A percentile compares a stretch with the other conserved stretches of the same genome.
phyloP scores from a whole-genome alignment of 139 green algal species.

The Pleodorina starrii region DNA sequence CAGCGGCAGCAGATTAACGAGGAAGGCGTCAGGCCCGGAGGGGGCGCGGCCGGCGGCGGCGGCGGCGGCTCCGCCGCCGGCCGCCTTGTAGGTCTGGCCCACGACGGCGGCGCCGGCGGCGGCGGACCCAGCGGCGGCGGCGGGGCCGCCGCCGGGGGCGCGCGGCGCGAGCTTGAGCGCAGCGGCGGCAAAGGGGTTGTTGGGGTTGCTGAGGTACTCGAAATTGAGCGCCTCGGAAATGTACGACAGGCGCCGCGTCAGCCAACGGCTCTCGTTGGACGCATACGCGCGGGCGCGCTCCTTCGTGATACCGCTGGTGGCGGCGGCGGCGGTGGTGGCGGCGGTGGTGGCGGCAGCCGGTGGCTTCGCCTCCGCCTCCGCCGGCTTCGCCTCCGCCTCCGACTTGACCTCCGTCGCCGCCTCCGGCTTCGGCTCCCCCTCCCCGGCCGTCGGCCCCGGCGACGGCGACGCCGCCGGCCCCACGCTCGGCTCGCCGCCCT shows the following conservation, averaged over 20 bases:
- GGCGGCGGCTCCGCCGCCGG: background rate
- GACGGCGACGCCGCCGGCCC: background rate
- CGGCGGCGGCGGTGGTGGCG: too few species aligned
- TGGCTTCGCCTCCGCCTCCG: background rate
- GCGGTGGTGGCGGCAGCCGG: background rate
- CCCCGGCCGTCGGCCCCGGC: background rate
- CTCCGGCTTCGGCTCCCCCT: background rate
- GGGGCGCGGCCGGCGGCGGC: background rate
- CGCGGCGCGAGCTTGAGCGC: background rate
- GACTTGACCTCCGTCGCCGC: background rate
- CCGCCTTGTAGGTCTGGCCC: background rate
- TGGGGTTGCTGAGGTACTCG: constrained; percentile 6
- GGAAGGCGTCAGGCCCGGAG: constrained; percentile 11
- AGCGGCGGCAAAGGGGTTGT: background rate
- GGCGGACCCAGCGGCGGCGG: background rate
- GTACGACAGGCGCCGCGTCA: constrained; percentile 11
- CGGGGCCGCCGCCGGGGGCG: background rate
- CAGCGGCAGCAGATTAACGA: constrained; percentile 13
- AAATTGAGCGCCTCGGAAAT: constrained; percentile 24
- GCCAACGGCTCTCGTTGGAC: constrained; percentile 14
- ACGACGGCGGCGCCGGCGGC: background rate
- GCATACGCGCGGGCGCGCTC: background rate
- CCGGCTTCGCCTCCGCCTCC: background rate
- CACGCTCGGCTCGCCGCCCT: background rate
- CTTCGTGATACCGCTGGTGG: too few species aligned